Evolutionary conservation across 2,329 filamentous ascomycete genomes (phyloP).

Genomic region (Lachnellula subtilissima): DNA sequence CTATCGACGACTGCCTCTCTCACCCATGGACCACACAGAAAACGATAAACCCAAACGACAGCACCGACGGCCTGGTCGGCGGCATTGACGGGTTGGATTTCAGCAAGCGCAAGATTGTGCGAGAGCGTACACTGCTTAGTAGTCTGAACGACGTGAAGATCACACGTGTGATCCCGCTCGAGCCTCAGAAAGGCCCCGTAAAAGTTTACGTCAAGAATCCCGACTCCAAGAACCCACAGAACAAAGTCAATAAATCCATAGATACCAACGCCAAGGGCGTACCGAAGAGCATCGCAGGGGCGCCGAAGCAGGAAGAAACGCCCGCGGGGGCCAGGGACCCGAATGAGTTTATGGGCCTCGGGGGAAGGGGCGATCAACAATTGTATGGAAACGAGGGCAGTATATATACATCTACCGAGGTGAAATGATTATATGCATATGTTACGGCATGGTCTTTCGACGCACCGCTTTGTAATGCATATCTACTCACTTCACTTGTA

Average conservation of each 20-base stretch:
- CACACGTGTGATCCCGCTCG: slow-evolving; percentile 52
- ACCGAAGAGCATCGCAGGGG: slow-evolving; percentile 18
- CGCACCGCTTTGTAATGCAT: slow-evolving; percentile 11
- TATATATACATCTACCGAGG: slow-evolving; percentile 38
- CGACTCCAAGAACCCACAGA: slow-evolving; percentile 36
- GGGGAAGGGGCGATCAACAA: slow-evolving; percentile 77
- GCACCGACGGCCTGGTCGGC: slow-evolving; percentile 87
- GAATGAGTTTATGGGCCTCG: slow-evolving; percentile 76
- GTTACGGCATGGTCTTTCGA: background rate
- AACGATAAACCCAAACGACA: slow-evolving; percentile 64
- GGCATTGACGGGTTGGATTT: slow-evolving; percentile 80
- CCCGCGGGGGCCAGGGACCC: slow-evolving; percentile 65
- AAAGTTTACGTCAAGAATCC: slow-evolving; percentile 74
- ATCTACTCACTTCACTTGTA: slow-evolving; percentile 10
- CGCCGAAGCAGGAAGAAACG: slow-evolving; percentile 52
- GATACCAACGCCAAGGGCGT: slow-evolving; percentile 28
- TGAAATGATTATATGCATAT: slow-evolving; percentile 24
- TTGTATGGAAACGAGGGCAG: slow-evolving; percentile 63
- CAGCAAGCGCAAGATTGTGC: slow-evolving; percentile 69
- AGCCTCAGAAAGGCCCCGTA: slow-evolving; percentile 51
- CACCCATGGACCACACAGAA: slow-evolving; percentile 82
- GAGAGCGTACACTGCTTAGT: slow-evolving; percentile 82
- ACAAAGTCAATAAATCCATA: slow-evolving; percentile 39
- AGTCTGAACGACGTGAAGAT: slow-evolving; percentile 72
- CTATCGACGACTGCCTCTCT: slow-evolving; percentile 82